Conservation (phyloP, 768 basidiomycete species). For the Lyophyllum atratum region DNA sequence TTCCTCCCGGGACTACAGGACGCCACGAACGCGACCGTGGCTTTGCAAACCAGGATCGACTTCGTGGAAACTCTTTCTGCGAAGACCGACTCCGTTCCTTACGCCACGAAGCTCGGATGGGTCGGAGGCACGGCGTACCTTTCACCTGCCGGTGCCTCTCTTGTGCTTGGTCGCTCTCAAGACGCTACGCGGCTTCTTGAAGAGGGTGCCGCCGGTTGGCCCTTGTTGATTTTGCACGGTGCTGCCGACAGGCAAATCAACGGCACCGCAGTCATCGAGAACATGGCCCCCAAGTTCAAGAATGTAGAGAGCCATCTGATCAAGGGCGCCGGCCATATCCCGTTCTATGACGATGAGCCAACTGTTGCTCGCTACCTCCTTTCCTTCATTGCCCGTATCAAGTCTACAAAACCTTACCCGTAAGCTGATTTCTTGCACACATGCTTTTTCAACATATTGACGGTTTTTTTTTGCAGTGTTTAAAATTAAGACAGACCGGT, state of each 20-base stretch:
- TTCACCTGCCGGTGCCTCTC: slow-evolving; percentile 18
- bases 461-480: not conserved
- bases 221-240: slow-evolving; percentile 27
- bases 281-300: slow-evolving; percentile 33
- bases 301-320: slow-evolving; percentile 29
- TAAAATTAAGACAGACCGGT: not conserved
- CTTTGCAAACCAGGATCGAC: slow-evolving; percentile 17
- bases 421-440: not conserved
- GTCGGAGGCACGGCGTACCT: slow-evolving; percentile 21
- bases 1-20: slow-evolving; percentile 23
- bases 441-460: not conserved
- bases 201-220: slow-evolving; percentile 27
- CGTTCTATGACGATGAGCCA: slow-evolving; percentile 27
- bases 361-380: slow-evolving; percentile 1
- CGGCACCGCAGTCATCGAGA: slow-evolving; percentile 24
- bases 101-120: slow-evolving; percentile 24
- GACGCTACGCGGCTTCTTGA: slow-evolving; percentile 25
- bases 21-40: slow-evolving; percentile 22
- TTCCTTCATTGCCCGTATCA: not conserved
- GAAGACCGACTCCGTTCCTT: slow-evolving; percentile 25
- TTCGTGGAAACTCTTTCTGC: slow-evolving; percentile 30
- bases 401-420: not conserved
- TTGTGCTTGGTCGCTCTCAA: slow-evolving; percentile 27
- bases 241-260: slow-evolving; percentile 26
- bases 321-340: slow-evolving; percentile 30